Base-by-base conservation (phyloP, 768 basidiomycete species). In the Dendrothele bispora region DNA sequence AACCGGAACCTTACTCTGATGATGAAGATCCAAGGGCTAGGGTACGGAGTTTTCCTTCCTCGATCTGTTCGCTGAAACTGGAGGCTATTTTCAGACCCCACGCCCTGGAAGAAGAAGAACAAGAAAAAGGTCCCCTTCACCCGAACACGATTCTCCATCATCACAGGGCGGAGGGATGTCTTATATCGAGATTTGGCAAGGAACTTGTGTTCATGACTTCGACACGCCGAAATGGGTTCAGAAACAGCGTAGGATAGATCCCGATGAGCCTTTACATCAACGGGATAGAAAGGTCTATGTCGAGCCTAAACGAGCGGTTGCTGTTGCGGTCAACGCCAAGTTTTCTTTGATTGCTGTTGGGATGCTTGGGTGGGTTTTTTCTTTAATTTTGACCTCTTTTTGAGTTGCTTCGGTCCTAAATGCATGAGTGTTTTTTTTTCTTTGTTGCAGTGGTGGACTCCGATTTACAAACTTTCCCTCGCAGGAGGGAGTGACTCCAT, bases 301-400 rank as follows among this genome's bases (percentile, higher is more conserved):
- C 22, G 86, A 88, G 55, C 86, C 86, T 7, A 74, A 79, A 26
- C 77, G 83, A 24, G 88, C 86, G 4, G 75, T 81, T 29, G 69
- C 70, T 8, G 71, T 88, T 7, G 82, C 85, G 4, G 70, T 93
- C 53, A 95, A 95, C 59, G 69, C 72, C 18, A 85, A 81, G 60
- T 94, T 95, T 59, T 93, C 91, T 24, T 57, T 95, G 27, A 71
- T 91, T 47, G 91, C 91, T 7, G 73, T 93, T 25, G 94, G 94
- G 8, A 90, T 84, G 5, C 66, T 73, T 18, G 77, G 83, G 91
- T 89, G 49, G 43, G 47, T 43, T 49, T 2, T 37, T 35, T 36
- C 41, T 37, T 17, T 11, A 12, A 14, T 11, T 30, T 41, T 7
- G n/a, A 42, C 40, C 39, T 21, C 14, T 25, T n/a, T 39, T 5